phyloP scores from a whole-genome alignment of 202 grass and related monocot genomes.

The Digitaria exilis region DNA sequence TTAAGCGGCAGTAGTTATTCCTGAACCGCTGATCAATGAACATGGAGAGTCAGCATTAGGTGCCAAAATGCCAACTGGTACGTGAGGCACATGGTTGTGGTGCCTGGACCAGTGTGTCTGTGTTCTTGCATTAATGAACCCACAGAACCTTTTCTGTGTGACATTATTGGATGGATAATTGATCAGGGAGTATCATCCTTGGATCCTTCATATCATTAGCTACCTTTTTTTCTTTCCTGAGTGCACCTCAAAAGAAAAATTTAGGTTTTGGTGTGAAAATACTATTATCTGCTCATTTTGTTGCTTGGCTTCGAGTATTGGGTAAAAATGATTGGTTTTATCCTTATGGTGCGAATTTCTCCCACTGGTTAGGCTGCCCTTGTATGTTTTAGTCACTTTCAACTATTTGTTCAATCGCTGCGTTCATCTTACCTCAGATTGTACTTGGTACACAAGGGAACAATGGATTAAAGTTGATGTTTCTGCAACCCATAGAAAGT shows the following conservation, averaged over 20 bases:
- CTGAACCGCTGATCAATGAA: slow-evolving; percentile 50
- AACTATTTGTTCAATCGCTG: slow-evolving; percentile 24
- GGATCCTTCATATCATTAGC: slow-evolving; percentile 28
- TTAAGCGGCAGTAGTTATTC: slow-evolving; percentile 37
- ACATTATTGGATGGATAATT: slow-evolving; percentile 65
- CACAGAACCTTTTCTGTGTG: slow-evolving; percentile 50
- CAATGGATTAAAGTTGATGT: neutral
- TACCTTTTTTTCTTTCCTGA: neutral
- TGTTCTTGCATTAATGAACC: slow-evolving; percentile 49
- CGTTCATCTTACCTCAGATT: slow-evolving; percentile 34
- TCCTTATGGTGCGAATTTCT: too few relatives aligned
- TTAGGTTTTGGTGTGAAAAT: slow-evolving; percentile 27
- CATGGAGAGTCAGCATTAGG: slow-evolving; percentile 46
- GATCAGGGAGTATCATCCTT: slow-evolving; percentile 33
- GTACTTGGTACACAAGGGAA: slow-evolving; percentile 30
- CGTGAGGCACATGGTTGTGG: slow-evolving; percentile 55
- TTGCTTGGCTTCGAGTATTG: slow-evolving; percentile 39
- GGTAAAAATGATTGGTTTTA: slow-evolving; percentile 46
- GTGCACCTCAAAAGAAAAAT: slow-evolving; percentile 30
- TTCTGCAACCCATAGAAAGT: slow-evolving; percentile 6
- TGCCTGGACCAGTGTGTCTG: slow-evolving; percentile 55
- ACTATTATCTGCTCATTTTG: slow-evolving; percentile 17
- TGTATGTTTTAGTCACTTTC: slow-evolving; percentile 36
- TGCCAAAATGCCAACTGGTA: slow-evolving; percentile 58
- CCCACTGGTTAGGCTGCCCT: slow-evolving; percentile 17